Conservation (phyloP, 2,329 filamentous ascomycete genomes). For the Metarhizium rileyi region DNA sequence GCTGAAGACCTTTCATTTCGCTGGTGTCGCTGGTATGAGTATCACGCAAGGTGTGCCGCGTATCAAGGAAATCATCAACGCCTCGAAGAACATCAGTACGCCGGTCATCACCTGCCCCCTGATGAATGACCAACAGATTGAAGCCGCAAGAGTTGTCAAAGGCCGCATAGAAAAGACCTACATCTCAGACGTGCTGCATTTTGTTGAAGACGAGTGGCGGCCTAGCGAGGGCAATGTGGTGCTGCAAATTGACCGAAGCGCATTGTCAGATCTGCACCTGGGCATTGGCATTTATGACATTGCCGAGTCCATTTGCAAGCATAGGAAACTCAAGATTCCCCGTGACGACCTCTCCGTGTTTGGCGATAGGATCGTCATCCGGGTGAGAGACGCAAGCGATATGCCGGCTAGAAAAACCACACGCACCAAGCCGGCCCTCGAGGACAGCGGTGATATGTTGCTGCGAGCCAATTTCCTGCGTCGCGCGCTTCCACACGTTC, state of each 20-base stretch:
- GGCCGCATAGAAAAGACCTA: slow-evolving; percentile 92
- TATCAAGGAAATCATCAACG: slow-evolving; percentile 99
- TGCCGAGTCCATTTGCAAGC: slow-evolving; percentile 61
- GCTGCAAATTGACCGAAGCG: slow-evolving; percentile 71
- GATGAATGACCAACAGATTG: slow-evolving; percentile 62
- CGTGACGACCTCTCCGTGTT: slow-evolving; percentile 52
- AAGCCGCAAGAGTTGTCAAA: slow-evolving; percentile 83
- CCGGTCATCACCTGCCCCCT: slow-evolving; percentile 86
- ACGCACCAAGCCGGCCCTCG: slow-evolving; percentile 34
- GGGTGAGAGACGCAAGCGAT: slow-evolving; percentile 50
- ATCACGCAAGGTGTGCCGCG: slow-evolving; percentile 98
- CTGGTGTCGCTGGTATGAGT: slow-evolving; percentile 98
- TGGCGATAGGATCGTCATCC: slow-evolving; percentile 60
- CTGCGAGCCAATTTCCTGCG: slow-evolving; percentile 79
- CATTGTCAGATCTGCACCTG: slow-evolving; percentile 70
- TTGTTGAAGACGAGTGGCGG: slow-evolving; percentile 85
- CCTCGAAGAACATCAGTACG: slow-evolving; percentile 85
- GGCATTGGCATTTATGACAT: slow-evolving; percentile 70
- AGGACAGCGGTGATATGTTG: slow-evolving; percentile 43
- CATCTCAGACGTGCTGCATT: slow-evolving; percentile 69
- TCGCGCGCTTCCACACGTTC: slow-evolving; percentile 68
- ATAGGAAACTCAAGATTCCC: slow-evolving; percentile 74
- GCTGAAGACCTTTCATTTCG: slow-evolving; percentile 98
- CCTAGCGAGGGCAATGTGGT: slow-evolving; percentile 64
- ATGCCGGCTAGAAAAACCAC: slow-evolving; percentile 36